Percentiles rank a stretch among this genome's conserved stretches.
These are phyloP conservation scores for Zasmidium cellare DNA, from an alignment of 2,329 filamentous ascomycete genomes.

Conservation along the genomic window DNA sequence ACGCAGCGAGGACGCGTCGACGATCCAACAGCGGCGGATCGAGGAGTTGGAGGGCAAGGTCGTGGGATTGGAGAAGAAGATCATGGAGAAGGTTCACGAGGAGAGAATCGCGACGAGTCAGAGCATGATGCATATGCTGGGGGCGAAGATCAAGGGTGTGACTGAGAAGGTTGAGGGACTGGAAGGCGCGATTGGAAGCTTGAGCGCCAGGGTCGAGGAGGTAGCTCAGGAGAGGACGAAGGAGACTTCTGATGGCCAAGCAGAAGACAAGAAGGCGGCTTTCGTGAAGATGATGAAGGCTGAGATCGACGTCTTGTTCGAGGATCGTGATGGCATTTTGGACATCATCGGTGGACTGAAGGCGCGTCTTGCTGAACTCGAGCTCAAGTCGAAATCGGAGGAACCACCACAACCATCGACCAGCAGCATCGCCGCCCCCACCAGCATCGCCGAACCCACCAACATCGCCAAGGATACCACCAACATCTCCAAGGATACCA, in stretches of 20 bases:
- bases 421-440: constrained; percentile 14
- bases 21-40: constrained; percentile 11
- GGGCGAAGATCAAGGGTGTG: constrained; percentile 10
- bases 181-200: constrained; percentile 6
- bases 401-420: neutral
- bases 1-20: constrained; percentile 8
- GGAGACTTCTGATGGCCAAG: neutral
- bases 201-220: neutral
- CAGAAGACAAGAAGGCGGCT: neutral
- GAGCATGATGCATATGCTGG: constrained; percentile 10
- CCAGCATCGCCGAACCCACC: no score
- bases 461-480: no score
- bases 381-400: neutral
- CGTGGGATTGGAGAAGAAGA: constrained; percentile 17
- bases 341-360: constrained; percentile 15
- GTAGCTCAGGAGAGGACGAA: neutral
- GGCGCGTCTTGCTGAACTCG: constrained; percentile 18
- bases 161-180: constrained; percentile 3
- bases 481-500: no score
- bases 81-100: constrained; percentile 12
- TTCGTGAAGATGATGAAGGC: constrained; percentile 11
- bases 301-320: constrained; percentile 24
- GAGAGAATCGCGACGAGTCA: constrained; percentile 19
- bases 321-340: constrained; percentile 24
- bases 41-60: constrained; percentile 16